Evolutionary conservation across 2,329 filamentous ascomycete species (phyloP).

Genomic region (Fusarium verticillioides): DNA sequence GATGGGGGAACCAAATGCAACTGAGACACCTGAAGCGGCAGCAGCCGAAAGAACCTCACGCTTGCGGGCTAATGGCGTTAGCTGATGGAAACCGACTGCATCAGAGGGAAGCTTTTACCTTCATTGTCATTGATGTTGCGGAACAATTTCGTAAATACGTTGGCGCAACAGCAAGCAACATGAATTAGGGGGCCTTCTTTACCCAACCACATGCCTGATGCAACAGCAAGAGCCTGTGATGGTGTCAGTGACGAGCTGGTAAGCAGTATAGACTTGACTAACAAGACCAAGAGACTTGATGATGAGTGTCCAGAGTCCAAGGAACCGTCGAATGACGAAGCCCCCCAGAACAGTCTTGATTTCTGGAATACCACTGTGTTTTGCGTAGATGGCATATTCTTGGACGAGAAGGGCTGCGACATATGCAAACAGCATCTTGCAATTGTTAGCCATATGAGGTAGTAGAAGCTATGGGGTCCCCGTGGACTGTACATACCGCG

Average conservation of each 20-base stretch:
- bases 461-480: neutral
- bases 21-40: constrained; percentile 90
- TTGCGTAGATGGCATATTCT: constrained; percentile 87
- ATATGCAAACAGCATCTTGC: constrained; percentile 78
- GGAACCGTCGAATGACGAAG: constrained; percentile 88
- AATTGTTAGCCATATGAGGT: constrained; percentile 28
- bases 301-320: constrained; percentile 87
- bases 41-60: constrained; percentile 93
- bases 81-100: neutral
- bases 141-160: constrained; percentile 92
- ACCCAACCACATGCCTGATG: constrained; percentile 94
- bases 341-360: constrained; percentile 96
- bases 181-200: constrained; percentile 97
- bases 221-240: constrained; percentile 84
- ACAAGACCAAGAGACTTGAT: constrained; percentile 92
- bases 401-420: constrained; percentile 83
- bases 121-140: constrained; percentile 84
- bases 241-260: constrained; percentile 33
- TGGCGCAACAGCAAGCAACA: constrained; percentile 95
- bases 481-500: constrained; percentile 67
- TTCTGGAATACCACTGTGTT: constrained; percentile 95
- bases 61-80: constrained; percentile 75
- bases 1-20: constrained; percentile 93
- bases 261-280: constrained; percentile 44
- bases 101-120: constrained; percentile 59